Percentiles rank a stretch among this genome's conserved stretches.
phyloP scores from a whole-genome alignment of 2,329 filamentous ascomycete genomes.

The Claviceps citrina region DNA sequence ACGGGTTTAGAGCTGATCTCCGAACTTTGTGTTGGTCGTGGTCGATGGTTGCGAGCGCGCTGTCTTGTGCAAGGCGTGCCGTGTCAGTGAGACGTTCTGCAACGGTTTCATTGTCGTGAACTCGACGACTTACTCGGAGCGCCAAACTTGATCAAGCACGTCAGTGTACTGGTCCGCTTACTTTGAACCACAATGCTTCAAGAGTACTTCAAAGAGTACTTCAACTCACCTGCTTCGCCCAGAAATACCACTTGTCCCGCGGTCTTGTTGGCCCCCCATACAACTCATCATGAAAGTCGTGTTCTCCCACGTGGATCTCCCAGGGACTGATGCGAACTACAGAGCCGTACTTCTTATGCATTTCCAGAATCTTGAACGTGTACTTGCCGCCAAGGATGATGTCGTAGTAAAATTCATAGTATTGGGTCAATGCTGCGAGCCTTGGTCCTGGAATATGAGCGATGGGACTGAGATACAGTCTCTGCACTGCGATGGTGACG shows the following conservation, averaged over 20 bases:
- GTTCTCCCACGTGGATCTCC: slow-evolving; percentile 24
- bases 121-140: slow-evolving; percentile 15
- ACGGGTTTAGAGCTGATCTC: slow-evolving; percentile 20
- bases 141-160: slow-evolving; percentile 14
- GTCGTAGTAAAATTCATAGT: slow-evolving; percentile 30
- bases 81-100: slow-evolving; percentile 3
- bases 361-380: slow-evolving; percentile 24
- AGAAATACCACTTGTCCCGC: slow-evolving; percentile 21
- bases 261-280: slow-evolving; percentile 18
- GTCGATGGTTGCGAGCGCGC: slow-evolving; percentile 20
- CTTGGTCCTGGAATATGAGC: slow-evolving; percentile 24
- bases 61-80: slow-evolving; percentile 17
- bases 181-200: neutral
- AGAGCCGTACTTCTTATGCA: slow-evolving; percentile 27
- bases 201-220: neutral
- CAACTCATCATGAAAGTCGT: slow-evolving; percentile 24
- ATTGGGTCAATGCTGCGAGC: slow-evolving; percentile 23
- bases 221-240: slow-evolving; percentile 19
- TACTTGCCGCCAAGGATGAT: slow-evolving; percentile 26
- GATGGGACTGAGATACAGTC: slow-evolving; percentile 24
- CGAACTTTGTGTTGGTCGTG: slow-evolving; percentile 20
- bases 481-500: slow-evolving; percentile 14
- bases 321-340: slow-evolving; percentile 25
- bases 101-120: neutral
- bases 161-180: neutral